Evolutionary conservation across 257 asterid genomes (phyloP).

Genomic region (Nemophila menziesii): DNA sequence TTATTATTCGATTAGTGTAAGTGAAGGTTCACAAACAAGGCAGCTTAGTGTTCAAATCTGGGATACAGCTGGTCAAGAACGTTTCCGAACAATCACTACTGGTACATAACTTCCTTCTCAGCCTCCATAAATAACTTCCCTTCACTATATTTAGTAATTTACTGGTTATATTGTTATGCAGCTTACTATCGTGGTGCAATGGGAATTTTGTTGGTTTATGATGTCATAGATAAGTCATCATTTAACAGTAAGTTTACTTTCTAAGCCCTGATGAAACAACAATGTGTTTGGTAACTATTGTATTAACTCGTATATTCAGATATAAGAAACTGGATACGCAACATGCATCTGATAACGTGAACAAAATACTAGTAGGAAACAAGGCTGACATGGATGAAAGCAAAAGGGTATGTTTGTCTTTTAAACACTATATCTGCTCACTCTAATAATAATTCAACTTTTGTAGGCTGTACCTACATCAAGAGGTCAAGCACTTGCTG

Average conservation of each 20-base stretch:
- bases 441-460: too few species aligned
- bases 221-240: slow-evolving; percentile 35
- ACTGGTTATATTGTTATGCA: slow-evolving; percentile 7
- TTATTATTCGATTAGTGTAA: too few species aligned
- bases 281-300: not conserved
- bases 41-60: too few species aligned
- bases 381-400: slow-evolving; percentile 46
- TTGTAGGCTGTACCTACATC: slow-evolving; percentile 33
- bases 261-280: too few species aligned
- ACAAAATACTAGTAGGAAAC: slow-evolving; percentile 37
- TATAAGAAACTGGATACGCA: slow-evolving; percentile 38
- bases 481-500: slow-evolving; percentile 39
- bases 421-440: too few species aligned
- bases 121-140: too few species aligned
- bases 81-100: too few species aligned
- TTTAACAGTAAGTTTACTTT: slow-evolving; percentile 31
- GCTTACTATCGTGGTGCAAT: slow-evolving; percentile 42
- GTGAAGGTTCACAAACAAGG: too few species aligned
- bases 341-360: slow-evolving; percentile 40
- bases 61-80: too few species aligned
- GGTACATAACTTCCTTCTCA: too few species aligned
- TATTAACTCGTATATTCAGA: too few species aligned
- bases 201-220: slow-evolving; percentile 42
- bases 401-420: slow-evolving; percentile 36
- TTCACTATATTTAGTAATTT: too few species aligned